A percentile compares a stretch with the other conserved stretches of the same genome.
Conservation (phyloP, 2,329 filamentous ascomycete species). For the Colletotrichum tropicicola region DNA sequence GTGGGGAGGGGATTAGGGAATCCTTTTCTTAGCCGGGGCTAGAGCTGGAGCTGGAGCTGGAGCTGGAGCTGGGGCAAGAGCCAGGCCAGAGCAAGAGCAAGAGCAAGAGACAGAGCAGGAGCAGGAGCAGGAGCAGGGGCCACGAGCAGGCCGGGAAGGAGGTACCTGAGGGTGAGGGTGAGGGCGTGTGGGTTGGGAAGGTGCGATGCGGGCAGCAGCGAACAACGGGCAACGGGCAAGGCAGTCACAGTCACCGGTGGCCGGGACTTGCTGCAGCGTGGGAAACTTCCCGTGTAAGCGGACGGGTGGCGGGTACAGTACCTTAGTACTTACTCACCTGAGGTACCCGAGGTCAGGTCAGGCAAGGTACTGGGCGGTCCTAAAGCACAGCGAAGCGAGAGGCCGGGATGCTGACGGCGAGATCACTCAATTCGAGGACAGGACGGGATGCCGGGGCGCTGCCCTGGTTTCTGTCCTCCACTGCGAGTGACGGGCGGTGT, state of each 20-base stretch:
- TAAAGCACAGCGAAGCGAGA: not conserved
- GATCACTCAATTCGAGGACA: not conserved
- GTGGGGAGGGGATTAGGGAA: conserved; percentile 22
- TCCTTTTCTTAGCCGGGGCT: not conserved
- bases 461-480: too few relatives aligned
- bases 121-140: not conserved
- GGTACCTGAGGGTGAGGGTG: too few relatives aligned
- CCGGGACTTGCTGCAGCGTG: too few relatives aligned
- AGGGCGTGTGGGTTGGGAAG: too few relatives aligned
- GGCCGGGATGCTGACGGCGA: not conserved
- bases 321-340: conserved; percentile 1
- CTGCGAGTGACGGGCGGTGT: not conserved
- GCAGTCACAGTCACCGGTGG: too few relatives aligned
- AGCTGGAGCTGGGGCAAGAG: too few relatives aligned
- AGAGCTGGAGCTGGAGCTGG: too few relatives aligned
- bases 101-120: too few relatives aligned
- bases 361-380: too few relatives aligned
- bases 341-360: not conserved
- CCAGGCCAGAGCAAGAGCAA: too few relatives aligned
- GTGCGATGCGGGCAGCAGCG: too few relatives aligned
- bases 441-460: not conserved
- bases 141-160: not conserved
- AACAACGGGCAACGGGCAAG: too few relatives aligned
- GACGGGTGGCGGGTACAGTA: conserved; percentile 2
- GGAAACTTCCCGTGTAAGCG: not conserved